Conservation (phyloP, 768 basidiomycete species). For the Podaxis pistillaris region DNA sequence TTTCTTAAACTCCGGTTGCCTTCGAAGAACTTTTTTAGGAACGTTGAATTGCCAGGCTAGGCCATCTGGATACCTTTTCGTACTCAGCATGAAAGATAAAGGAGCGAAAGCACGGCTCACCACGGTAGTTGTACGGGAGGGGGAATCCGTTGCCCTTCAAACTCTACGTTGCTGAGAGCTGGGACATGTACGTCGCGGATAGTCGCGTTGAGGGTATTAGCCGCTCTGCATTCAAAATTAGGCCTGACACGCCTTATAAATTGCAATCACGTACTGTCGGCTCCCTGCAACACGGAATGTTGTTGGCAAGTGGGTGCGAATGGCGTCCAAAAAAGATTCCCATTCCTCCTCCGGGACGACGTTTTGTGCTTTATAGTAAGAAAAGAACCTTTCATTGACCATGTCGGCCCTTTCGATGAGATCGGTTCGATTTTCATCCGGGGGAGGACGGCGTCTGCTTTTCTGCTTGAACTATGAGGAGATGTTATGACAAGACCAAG, state of each 20-base stretch:
- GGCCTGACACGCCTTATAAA: slow-evolving; percentile 2
- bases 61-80: slow-evolving; percentile 84
- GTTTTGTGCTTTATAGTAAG: slow-evolving; percentile 74
- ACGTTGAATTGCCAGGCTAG: slow-evolving; percentile 97
- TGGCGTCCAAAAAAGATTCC: slow-evolving; percentile 61
- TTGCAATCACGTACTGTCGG: slow-evolving; percentile 56
- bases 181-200: slow-evolving; percentile 83
- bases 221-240: slow-evolving; percentile 40
- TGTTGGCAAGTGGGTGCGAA: slow-evolving; percentile 79
- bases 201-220: slow-evolving; percentile 73
- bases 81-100: slow-evolving; percentile 11
- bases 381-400: slow-evolving; percentile 65
- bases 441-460: slow-evolving; percentile 13
- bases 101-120: slow-evolving; percentile 37
- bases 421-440: slow-evolving; percentile 39
- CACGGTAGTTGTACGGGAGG: slow-evolving; percentile 86
- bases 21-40: slow-evolving; percentile 83
- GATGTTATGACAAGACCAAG: neutral
- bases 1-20: slow-evolving; percentile 85
- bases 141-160: slow-evolving; percentile 73
- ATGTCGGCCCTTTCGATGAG: slow-evolving; percentile 60
- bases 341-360: slow-evolving; percentile 81
- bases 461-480: neutral
- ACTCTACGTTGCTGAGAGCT: slow-evolving; percentile 62
- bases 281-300: slow-evolving; percentile 93